Evolutionary conservation across 1,284 basidiomycete genomes (phyloP), one percentile per base, ranked within the genome.

Genomic region (Trichosporon sp.): DNA sequence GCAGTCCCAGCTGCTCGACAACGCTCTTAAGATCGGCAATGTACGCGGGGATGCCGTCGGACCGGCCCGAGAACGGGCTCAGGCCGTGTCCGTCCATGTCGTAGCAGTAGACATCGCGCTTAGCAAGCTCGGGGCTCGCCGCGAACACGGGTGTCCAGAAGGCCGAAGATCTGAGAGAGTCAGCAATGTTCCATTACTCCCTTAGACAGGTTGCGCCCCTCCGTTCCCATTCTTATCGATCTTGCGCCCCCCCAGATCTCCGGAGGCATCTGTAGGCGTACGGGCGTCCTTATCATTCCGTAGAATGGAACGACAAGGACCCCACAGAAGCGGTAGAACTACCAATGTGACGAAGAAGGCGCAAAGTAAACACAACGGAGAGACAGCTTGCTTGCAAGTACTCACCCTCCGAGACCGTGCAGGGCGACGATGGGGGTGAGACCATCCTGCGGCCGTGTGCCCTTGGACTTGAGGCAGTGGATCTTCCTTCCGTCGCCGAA

Each of bases 361-460:
- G n/a, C n/a, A n/a, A n/a, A n/a, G n/a, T n/a, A n/a, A n/a, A n/a
- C n/a, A n/a, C n/a, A 34, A 34, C 33, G 7, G 33, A 34, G 33
- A 34, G 33, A 34, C 13, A 7, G 7, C 33, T 34, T 34, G 40
- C n/a, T n/a, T n/a, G n/a, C 31, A 8, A 19, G 9, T 1, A 63
- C 65, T 52, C 46, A 66, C 65, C 61, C 64, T 31, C 70, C 70
- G 32, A 71, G 67, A 9, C 70, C 70, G 61, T 71, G 70, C 44
- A 70, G 62, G 6, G 69, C 63, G 25, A 71, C 63, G 36, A 71
- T 31, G 9, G 69, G 69, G 4, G 56, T 29, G 19, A 57, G 14
- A 85, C 88, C 9, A 82, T 10, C 19, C n/a, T 54, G 86, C 10
- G 82, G 92, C 91, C 7, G 8, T 19, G 37, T 21, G 46, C 57